Conservation (phyloP, 768 basidiomycete genomes). For the Kwoniella sp. region DNA sequence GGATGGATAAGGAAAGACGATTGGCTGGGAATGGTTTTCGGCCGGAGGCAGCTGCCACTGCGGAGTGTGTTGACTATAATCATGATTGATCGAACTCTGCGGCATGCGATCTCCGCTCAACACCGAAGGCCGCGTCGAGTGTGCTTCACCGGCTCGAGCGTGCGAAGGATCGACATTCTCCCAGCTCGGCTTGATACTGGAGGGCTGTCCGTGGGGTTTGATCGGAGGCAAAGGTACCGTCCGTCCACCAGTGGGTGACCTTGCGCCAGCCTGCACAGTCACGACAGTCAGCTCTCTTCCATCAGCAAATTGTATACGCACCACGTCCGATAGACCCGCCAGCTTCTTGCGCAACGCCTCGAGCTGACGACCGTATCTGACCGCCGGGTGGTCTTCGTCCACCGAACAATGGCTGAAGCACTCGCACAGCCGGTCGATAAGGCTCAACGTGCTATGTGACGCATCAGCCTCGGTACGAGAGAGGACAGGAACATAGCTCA, state of each 20-base stretch:
- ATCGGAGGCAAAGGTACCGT: slow-evolving; percentile 23
- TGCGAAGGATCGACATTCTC: too few relatives aligned
- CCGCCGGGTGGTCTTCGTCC: slow-evolving; percentile 43
- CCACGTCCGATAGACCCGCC: slow-evolving; percentile 24
- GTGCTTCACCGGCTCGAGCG: too few relatives aligned
- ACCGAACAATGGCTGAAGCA: slow-evolving; percentile 32
- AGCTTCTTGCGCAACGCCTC: slow-evolving; percentile 33
- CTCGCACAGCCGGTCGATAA: slow-evolving; percentile 39
- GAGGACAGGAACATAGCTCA: slow-evolving; percentile 13
- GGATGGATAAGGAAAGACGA: slow-evolving; percentile 23
- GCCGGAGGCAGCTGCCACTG: slow-evolving; percentile 5
- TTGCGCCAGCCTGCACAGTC: slow-evolving; percentile 13
- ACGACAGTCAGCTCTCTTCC: not conserved
- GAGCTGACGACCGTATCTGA: slow-evolving; percentile 40
- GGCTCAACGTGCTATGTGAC: slow-evolving; percentile 26
- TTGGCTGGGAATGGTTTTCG: not conserved
- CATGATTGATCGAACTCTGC: too few relatives aligned
- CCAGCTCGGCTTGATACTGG: too few relatives aligned
- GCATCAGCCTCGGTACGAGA: not conserved
- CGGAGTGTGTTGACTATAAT: too few relatives aligned
- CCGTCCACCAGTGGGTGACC: slow-evolving; percentile 27
- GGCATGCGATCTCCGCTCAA: too few relatives aligned
- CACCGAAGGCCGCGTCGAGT: too few relatives aligned
- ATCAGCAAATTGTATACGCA: slow-evolving; percentile 6
- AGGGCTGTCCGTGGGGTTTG: too few relatives aligned